Conservation (phyloP, 1,284 basidiomycete genomes). For the Neolentinus lepideus region DNA sequence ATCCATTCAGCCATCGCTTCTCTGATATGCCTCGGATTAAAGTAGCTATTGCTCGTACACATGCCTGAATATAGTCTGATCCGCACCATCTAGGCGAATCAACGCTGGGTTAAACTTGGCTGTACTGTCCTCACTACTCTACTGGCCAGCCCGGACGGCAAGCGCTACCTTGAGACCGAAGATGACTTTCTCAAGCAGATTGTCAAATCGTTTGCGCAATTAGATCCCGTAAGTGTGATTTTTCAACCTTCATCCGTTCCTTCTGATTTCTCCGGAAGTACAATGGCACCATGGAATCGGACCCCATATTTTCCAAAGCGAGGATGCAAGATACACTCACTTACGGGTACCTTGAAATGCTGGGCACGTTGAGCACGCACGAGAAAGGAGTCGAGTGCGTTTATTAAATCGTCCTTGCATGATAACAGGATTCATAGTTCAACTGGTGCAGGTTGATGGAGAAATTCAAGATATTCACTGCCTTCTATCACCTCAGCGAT, state of each 20-base stretch:
- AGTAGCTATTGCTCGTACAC: slow-evolving; percentile 29
- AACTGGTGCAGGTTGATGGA: slow-evolving; percentile 77
- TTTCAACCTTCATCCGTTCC: background rate
- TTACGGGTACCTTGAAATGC: slow-evolving; percentile 93
- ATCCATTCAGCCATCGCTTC: slow-evolving; percentile 85
- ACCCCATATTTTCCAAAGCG: slow-evolving; percentile 83
- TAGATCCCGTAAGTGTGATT: slow-evolving; percentile 71
- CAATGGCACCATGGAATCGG: slow-evolving; percentile 58
- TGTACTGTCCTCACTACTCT: slow-evolving; percentile 81
- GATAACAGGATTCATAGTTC: no score
- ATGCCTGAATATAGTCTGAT: background rate
- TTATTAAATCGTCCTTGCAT: background rate
- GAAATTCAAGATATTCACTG: slow-evolving; percentile 89
- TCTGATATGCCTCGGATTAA: slow-evolving; percentile 73
- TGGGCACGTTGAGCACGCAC: slow-evolving; percentile 84
- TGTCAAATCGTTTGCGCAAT: slow-evolving; percentile 82
- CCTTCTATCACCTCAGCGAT: slow-evolving; percentile 92
- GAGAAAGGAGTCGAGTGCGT: slow-evolving; percentile 86
- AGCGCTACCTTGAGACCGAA: slow-evolving; percentile 74
- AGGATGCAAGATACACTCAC: slow-evolving; percentile 82
- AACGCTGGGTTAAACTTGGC: slow-evolving; percentile 81
- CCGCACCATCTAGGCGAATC: slow-evolving; percentile 46
- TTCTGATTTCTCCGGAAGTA: slow-evolving; percentile 33
- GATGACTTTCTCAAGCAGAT: slow-evolving; percentile 87
- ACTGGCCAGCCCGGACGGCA: slow-evolving; percentile 78